Evolutionary conservation across 2,329 filamentous ascomycete species (phyloP), one percentile per base, ranked within the genome.

Genomic region (Scleromitrula shiraiana): DNA sequence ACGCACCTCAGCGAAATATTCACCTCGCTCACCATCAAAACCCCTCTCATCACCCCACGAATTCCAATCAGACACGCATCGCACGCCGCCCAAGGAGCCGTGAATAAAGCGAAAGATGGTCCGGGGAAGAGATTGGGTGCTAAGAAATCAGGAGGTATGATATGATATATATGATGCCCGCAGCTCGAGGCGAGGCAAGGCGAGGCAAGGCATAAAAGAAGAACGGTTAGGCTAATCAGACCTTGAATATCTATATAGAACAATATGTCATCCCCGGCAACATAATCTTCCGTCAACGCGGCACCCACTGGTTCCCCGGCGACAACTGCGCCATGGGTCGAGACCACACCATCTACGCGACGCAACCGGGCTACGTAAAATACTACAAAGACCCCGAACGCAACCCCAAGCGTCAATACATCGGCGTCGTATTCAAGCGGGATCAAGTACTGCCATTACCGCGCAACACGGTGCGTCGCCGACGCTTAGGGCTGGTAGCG

Each of bases 221-320:
- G 20, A 30, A 4, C 3, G 5, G 17, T 14, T 5, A 4, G 5
- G 8, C 30, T 36, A 36, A 41, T 14, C 7, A 36, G 4, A 33
- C 17, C 10, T 7, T 19, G 35, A 36, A 53, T 63, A 19, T 4
- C 10, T 14, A 5, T 20, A 10, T 22, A 90, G 85, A 91, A 65
- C 85, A 96, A 72, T 95, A 84, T 67, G 93, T 98, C 29, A 85
- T 95, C 50, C 85, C 90, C 4, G 93, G 93, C 46, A 97, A 95
- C 73, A 98, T 98, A 68, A 86, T 98, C 70, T 98, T 93, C 78
- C 89, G 88, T 65, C 93, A 98, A 69, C 84, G 91, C 62, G 93
- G 93, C 60, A 94, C 93, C 4, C 79, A 83, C 62, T 98, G 93
- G 93, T 91, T 84, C 66, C 85, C 93, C 1, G 93, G 93, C 61